These are phyloP conservation scores for Barbarea vulgaris DNA, from an alignment of 345 rosid species.

Conservation along the genomic window DNA sequence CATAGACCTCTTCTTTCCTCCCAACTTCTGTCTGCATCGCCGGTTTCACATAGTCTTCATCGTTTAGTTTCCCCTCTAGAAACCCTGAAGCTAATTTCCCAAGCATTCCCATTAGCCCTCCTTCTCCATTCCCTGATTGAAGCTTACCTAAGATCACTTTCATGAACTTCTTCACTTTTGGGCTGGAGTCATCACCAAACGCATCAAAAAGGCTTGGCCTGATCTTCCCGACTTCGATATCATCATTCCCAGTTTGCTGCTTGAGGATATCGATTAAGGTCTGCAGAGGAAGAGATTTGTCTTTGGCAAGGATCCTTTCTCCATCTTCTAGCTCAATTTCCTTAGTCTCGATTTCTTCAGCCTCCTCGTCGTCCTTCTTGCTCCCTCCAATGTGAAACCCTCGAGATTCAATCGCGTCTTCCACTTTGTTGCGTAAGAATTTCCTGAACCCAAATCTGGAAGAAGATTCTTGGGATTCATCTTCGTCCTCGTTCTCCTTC, in stretches of 20 bases:
- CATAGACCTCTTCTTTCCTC: constrained; percentile 75
- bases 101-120: constrained; percentile 85
- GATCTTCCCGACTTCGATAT: constrained; percentile 87
- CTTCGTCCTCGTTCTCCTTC: constrained; percentile 37
- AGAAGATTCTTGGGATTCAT: constrained; percentile 39
- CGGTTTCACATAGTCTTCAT: constrained; percentile 68
- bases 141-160: constrained; percentile 71
- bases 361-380: constrained; percentile 39
- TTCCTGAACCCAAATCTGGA: constrained; percentile 57
- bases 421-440: constrained; percentile 57
- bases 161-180: constrained; percentile 99
- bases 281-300: constrained; percentile 72
- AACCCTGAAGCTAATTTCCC: constrained; percentile 84
- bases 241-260: constrained; percentile 92
- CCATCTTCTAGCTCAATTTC: constrained; percentile 53
- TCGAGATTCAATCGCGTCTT: constrained; percentile 67
- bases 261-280: constrained; percentile 84
- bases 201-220: constrained; percentile 86
- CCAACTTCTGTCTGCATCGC: constrained; percentile 72
- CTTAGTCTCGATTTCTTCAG: constrained; percentile 43
- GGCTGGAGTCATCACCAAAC: constrained; percentile 93
- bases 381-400: constrained; percentile 63
- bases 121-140: constrained; percentile 49
- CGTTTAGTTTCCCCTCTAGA: constrained; percentile 78
- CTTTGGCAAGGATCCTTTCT: constrained; percentile 57